These are phyloP conservation scores for Akanthomyces lecanii DNA, from an alignment of 2,329 filamentous ascomycete species.

Conservation along the genomic window DNA sequence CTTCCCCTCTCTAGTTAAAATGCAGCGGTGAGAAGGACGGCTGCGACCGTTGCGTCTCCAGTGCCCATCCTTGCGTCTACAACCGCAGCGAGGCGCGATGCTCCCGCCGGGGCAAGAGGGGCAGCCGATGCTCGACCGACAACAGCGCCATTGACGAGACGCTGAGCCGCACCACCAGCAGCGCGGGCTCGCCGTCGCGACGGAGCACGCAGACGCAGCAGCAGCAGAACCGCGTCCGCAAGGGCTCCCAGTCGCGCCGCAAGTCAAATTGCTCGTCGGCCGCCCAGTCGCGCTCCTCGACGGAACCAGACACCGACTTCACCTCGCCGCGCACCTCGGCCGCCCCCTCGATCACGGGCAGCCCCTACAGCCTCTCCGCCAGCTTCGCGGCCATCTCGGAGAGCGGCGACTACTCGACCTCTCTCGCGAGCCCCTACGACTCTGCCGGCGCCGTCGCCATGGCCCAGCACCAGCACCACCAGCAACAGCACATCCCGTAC, in stretches of 20 bases:
- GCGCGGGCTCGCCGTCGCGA: conserved; percentile 10
- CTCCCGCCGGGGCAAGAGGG: conserved; percentile 28
- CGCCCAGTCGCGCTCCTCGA: conserved; percentile 10
- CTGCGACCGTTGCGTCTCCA: conserved; percentile 32
- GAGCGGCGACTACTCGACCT: not conserved
- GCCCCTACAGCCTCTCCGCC: conserved; percentile 11
- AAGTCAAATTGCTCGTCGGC: conserved; percentile 4
- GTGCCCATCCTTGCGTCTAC: conserved; percentile 32
- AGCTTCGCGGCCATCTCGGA: conserved; percentile 9
- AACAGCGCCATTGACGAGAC: conserved; percentile 16
- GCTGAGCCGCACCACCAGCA: conserved; percentile 10
- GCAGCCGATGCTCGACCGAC: conserved; percentile 22
- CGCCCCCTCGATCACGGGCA: not conserved
- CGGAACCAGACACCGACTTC: conserved; percentile 8
- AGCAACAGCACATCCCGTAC: not conserved
- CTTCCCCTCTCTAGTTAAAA: conserved; percentile 26
- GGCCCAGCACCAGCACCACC: not conserved
- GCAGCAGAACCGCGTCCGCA: conserved; percentile 1
- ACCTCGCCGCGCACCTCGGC: conserved; percentile 1
- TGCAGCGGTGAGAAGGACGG: conserved; percentile 37
- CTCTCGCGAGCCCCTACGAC: conserved; percentile 1
- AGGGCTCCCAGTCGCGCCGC: conserved; percentile 13
- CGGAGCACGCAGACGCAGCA: conserved; percentile 3
- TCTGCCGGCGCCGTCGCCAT: not conserved
- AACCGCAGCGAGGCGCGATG: conserved; percentile 31